phyloP scores from a whole-genome alignment of 257 asterid species.

The Anisodus acutangulus region DNA sequence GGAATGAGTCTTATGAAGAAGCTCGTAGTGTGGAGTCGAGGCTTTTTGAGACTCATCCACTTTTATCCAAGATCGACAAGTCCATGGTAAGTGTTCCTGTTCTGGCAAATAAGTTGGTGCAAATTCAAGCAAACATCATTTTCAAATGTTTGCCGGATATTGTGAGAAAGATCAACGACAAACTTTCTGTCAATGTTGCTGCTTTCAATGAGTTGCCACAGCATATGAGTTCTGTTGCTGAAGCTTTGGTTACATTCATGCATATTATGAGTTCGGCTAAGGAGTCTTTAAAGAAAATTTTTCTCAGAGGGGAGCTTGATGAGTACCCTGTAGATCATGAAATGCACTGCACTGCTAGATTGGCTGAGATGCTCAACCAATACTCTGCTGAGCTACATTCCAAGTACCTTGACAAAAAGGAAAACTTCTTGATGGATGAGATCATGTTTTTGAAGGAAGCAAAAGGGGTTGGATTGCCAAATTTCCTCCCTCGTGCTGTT shows the following conservation, averaged over 20 bases:
- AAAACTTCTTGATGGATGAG: conserved; percentile 9
- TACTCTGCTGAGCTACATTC: not conserved
- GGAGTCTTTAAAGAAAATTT: not conserved
- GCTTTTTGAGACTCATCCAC: not conserved
- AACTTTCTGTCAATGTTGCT: not conserved
- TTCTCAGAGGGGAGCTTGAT: not conserved
- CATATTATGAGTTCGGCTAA: not conserved
- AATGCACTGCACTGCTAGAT: conserved; percentile 18
- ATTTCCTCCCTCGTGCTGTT: conserved; percentile 9
- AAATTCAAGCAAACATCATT: conserved; percentile 22
- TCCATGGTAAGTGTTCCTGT: conserved; percentile 3
- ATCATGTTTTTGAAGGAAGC: not conserved
- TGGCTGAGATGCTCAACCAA: conserved; percentile 8
- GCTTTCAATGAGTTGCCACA: not conserved
- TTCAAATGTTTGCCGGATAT: conserved; percentile 20
- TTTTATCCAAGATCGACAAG: not conserved
- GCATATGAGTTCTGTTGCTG: not conserved
- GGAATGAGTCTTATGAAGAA: not conserved
- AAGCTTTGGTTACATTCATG: not conserved
- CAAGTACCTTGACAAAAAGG: not conserved
- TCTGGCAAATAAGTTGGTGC: not conserved
- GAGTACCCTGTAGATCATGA: not conserved
- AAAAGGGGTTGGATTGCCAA: not conserved
- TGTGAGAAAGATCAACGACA: not conserved
- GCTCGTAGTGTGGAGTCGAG: not conserved